Base-by-base conservation (phyloP, 805 yeast species). In the Debaryomyces tyrocola region DNA sequence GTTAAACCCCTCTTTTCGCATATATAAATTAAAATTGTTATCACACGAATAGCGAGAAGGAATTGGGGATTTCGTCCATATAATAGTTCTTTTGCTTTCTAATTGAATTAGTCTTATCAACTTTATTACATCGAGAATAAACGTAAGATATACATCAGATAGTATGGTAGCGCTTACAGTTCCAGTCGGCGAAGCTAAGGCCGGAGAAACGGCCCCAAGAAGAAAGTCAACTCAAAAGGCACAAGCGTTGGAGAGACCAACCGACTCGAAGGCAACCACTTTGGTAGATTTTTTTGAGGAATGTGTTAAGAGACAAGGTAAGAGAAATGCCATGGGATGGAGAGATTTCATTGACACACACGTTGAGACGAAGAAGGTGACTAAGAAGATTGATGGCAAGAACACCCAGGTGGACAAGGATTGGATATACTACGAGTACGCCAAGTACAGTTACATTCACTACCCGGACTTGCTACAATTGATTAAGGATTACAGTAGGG, bases 131-230 rank as follows among this genome's bases (percentile, higher is more conserved):
- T 17, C 18, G 18, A 17, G 18, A 17, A 17, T 17, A 17, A 17
- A 17, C 18, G 4, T 24, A 31, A 9, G 27, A 24, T 24, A 24
- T 24, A 24, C 11, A 21, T 20, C 4, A 20, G 8, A 21, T 11
- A 37, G 35, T 20, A 47, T 48, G 51, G 47, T 41, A 12, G 41
- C 59, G 33, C 59, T 68, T 38, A 72, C 75, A 20, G 86, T 83
- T 11, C 80, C 82, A 20, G 87, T 84, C 33, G 91, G 90, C 20
- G 82, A 82, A 58, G 87, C 88, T 39, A 78, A 78, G 54, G 77
- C 78, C 14, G 89, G 89, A 50, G 94, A 87, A 67, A 85, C 94
- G 29, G 92, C 92, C 9, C 92, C 94, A 56, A 80, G 91, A 70
- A 80, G 90, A 70, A 82, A 77, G 57, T 70, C 70, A 47, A 69